Percentiles rank a stretch among this genome's conserved stretches.
phyloP scores from a whole-genome alignment of 495 filamentous ascomycete species.

The Entonaema liquescens region DNA sequence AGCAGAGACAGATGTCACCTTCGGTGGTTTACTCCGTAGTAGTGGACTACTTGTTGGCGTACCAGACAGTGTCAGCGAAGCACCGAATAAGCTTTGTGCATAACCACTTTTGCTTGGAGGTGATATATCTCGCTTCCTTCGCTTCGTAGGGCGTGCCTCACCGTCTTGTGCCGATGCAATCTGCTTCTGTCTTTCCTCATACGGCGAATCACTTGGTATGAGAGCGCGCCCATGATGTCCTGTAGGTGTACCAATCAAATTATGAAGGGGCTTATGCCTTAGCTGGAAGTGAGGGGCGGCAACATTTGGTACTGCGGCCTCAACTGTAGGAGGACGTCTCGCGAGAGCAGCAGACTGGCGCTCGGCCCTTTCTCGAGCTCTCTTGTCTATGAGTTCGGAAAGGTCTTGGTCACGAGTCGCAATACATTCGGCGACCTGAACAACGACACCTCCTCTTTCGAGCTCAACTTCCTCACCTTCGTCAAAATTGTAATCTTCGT shows the following conservation, averaged over 20 bases:
- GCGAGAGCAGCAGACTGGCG: slow-evolving; percentile 49
- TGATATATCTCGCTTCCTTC: slow-evolving; percentile 46
- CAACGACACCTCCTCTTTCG: slow-evolving; percentile 75
- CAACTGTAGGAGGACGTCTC: slow-evolving; percentile 31
- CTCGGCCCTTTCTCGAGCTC: slow-evolving; percentile 59
- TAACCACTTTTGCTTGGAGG: slow-evolving; percentile 59
- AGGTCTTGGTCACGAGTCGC: slow-evolving; percentile 80
- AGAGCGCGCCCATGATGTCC: slow-evolving; percentile 61
- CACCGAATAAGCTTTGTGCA: slow-evolving; percentile 62
- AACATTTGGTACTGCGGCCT: slow-evolving; percentile 13
- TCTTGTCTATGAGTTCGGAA: slow-evolving; percentile 74
- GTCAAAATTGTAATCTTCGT: slow-evolving; percentile 68
- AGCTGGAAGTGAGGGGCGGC: slow-evolving; percentile 44
- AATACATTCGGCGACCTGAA: slow-evolving; percentile 79
- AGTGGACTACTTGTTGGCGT: slow-evolving; percentile 50
- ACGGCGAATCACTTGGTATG: slow-evolving; percentile 58
- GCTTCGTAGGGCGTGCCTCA: slow-evolving; percentile 46
- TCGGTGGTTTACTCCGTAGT: slow-evolving; percentile 33
- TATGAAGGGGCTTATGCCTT: slow-evolving; percentile 55
- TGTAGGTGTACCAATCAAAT: slow-evolving; percentile 57
- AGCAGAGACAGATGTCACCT: slow-evolving; percentile 12
- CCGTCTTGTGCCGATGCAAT: slow-evolving; percentile 23
- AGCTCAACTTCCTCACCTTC: slow-evolving; percentile 83
- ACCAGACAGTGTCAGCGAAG: slow-evolving; percentile 55
- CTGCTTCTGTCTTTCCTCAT: slow-evolving; percentile 55